Evolutionary conservation across 2,329 filamentous ascomycete species (phyloP).

Genomic region (Penicillium rolfsii): DNA sequence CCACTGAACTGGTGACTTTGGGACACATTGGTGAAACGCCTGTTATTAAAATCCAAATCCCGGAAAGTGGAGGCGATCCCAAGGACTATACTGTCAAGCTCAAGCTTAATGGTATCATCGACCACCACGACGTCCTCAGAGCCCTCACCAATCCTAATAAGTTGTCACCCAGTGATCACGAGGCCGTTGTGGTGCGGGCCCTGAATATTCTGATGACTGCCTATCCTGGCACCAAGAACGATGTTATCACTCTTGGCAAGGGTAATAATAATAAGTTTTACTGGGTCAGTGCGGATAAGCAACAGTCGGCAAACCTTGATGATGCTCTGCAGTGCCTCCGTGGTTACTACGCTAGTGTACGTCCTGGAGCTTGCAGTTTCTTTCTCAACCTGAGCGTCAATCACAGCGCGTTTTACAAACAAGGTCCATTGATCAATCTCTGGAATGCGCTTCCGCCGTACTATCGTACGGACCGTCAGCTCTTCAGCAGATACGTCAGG

Average conservation of each 20-base stretch:
- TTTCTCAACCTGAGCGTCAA: conserved; percentile 29
- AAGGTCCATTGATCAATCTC: not conserved
- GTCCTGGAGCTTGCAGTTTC: conserved; percentile 16
- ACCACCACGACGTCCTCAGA: not conserved
- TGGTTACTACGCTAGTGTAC: conserved; percentile 27
- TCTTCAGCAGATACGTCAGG: conserved; percentile 18
- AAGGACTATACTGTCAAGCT: not conserved
- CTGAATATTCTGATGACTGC: conserved; percentile 28
- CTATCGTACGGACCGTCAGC: not conserved
- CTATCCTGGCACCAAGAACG: conserved; percentile 5
- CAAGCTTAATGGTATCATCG: not conserved
- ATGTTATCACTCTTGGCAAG: conserved; percentile 19
- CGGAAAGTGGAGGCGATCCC: not conserved
- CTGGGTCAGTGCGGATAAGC: conserved; percentile 15
- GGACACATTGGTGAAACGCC: not conserved
- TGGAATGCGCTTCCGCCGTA: not conserved
- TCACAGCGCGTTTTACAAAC: conserved; percentile 23
- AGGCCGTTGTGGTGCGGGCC: conserved; percentile 11
- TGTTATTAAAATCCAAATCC: not conserved
- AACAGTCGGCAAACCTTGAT: conserved; percentile 9
- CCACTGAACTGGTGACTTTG: conserved; percentile 17
- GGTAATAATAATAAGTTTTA: conserved; percentile 26
- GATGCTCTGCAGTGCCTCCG: conserved; percentile 24
- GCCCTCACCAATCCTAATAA: not conserved
- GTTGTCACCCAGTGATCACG: not conserved